These are phyloP conservation scores for Sclerotinia nivalis DNA, from an alignment of 2,329 filamentous ascomycete species.

Conservation along the genomic window DNA sequence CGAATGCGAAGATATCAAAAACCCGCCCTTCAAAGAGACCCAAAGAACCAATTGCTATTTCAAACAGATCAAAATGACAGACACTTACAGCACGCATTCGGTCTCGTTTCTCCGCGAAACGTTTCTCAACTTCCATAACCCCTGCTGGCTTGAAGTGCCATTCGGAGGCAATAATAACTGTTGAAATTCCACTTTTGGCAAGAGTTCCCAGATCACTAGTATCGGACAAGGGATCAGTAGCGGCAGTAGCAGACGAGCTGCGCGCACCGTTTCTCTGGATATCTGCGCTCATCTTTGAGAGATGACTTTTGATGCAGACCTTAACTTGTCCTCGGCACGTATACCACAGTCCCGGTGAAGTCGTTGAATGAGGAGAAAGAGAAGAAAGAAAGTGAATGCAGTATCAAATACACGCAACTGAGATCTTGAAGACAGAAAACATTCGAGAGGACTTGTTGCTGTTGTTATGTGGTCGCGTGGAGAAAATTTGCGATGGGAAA, in stretches of 20 bases:
- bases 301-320: background rate
- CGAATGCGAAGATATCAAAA: background rate
- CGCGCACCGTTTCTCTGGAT: background rate
- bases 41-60: background rate
- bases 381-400: background rate
- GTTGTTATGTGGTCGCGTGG: background rate
- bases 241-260: background rate
- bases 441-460: background rate
- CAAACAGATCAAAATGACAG: background rate
- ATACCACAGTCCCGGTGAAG: background rate
- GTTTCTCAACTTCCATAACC: constrained; percentile 28
- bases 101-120: constrained; percentile 23
- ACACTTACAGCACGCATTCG: constrained; percentile 10
- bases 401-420: background rate
- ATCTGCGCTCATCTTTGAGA: background rate
- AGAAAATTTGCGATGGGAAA: background rate
- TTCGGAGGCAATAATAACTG: constrained; percentile 29
- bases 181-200: background rate
- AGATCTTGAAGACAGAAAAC: background rate
- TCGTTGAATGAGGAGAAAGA: background rate
- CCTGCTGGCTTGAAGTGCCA: constrained; percentile 34
- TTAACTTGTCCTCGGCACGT: background rate
- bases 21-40: no score
- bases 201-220: background rate
- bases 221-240: constrained; percentile 5